These are phyloP conservation scores for Agrostemma githago DNA, from an alignment of 148 eudicot species.

Conservation along the genomic window DNA sequence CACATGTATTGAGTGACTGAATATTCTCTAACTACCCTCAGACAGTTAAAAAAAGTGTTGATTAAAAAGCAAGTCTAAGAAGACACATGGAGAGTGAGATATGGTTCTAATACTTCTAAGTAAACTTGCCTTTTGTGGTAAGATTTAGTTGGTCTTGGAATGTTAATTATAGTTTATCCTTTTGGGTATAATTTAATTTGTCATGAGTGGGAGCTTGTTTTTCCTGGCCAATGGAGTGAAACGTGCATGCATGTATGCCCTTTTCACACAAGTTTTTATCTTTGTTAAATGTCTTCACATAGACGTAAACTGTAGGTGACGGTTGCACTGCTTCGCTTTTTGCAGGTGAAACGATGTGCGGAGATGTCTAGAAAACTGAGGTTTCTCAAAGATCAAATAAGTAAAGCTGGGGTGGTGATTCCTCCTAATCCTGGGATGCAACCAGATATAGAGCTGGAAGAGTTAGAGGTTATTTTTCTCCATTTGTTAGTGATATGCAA, in stretches of 20 bases:
- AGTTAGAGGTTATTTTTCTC: conserved; percentile 65
- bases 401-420: conserved; percentile 62
- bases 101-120: background rate
- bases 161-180: background rate
- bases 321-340: conserved; percentile 13
- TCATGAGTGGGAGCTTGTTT: background rate
- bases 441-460: conserved; percentile 75
- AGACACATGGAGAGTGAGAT: background rate
- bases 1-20: background rate
- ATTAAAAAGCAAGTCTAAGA: background rate
- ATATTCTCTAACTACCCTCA: background rate
- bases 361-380: conserved; percentile 97
- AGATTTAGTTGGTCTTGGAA: conserved; percentile 3
- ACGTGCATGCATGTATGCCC: background rate
- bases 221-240: background rate
- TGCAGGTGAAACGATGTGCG: conserved; percentile 95
- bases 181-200: background rate
- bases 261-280: background rate
- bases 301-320: background rate
- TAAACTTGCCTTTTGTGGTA: background rate
- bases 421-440: conserved; percentile 61
- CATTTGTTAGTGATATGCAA: conserved; percentile 11
- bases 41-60: background rate
- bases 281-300: background rate
- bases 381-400: conserved; percentile 92